Base-by-base conservation (phyloP, 2,329 filamentous ascomycete genomes). In the Diaporthe caulivora region DNA sequence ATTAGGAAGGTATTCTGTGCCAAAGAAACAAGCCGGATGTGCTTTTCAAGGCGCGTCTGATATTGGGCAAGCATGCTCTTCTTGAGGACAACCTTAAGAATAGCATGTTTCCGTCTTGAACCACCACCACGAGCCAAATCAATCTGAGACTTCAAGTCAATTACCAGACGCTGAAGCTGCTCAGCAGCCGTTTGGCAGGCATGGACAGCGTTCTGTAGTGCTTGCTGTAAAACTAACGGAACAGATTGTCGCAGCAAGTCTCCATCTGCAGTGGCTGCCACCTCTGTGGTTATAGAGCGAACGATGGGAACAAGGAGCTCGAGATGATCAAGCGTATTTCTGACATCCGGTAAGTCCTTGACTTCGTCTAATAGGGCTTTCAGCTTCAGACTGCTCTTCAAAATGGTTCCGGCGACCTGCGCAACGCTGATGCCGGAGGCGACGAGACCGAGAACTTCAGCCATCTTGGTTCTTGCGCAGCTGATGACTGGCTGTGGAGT, bases 361-460 rank as follows among this genome's bases (percentile, higher is more conserved):
- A 62, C 58, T 10, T 62, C 58, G 17, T 47, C 40, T 1, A 62
- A 26, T 24, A 62, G 18, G 18, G 40, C 10, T 21, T 62, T 62
- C 1, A 62, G 5, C 2, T 62, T 62, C 2, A 62, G 7, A 5
- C 58, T 62, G 58, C 9, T 47, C 9, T 4, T n/a, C 7, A 62
- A 2, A 3, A 62, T 47, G 17, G 40, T 29, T 8, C 58, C 58
- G 24, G 58, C 24, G 9, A 62, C 7, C 10, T 47, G 37, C 4
- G 58, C 58, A 26, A 62, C 40, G 24, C 58, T 62, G 17, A 62
- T 8, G 40, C 58, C 58, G 24, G 58, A 62, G 10, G 58, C 58
- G 24, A 62, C 24, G 3, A 62, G 24, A 15, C 58, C 58, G 0
- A 62, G 2, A 10, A 47, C 24, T 62, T 62, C 58, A 6, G 58